Conservation (phyloP, 1,284 basidiomycete genomes). For the Anthracocystis walkeri region DNA sequence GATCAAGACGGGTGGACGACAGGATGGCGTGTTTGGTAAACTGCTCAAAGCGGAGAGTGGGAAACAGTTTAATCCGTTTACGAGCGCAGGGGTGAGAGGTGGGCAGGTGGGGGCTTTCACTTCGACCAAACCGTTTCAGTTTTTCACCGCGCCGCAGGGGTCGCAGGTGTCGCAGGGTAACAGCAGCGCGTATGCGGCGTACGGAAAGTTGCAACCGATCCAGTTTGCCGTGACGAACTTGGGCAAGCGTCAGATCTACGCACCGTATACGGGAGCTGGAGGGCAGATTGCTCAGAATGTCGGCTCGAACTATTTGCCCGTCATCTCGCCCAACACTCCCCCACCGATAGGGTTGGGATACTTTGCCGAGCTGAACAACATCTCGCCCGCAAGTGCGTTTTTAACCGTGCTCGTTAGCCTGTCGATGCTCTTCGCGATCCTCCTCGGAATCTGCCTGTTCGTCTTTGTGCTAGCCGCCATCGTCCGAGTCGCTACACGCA, state of each 20-base stretch:
- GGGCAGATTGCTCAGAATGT: constrained; percentile 49
- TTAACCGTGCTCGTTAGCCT: constrained; percentile 64
- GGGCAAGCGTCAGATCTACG: constrained; percentile 58
- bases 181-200: constrained; percentile 22
- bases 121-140: constrained; percentile 14
- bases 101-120: constrained; percentile 27
- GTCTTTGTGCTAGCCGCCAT: constrained; percentile 41
- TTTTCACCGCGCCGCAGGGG: constrained; percentile 19
- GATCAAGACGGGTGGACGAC: constrained; percentile 80
- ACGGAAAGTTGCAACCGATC: constrained; percentile 23
- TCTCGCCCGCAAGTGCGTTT: constrained; percentile 62
- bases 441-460: constrained; percentile 40
- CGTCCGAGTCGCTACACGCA: constrained; percentile 25
- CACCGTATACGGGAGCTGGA: constrained; percentile 64
- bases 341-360: constrained; percentile 50
- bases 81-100: constrained; percentile 18
- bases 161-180: no score
- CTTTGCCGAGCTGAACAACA: constrained; percentile 58
- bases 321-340: constrained; percentile 46
- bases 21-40: constrained; percentile 68
- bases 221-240: constrained; percentile 35
- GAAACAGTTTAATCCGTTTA: constrained; percentile 57
- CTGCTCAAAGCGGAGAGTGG: constrained; percentile 50
- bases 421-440: constrained; percentile 55
- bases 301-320: constrained; percentile 39